Base-by-base conservation (phyloP, 495 filamentous ascomycete species). In the Podospora fimiseda region DNA sequence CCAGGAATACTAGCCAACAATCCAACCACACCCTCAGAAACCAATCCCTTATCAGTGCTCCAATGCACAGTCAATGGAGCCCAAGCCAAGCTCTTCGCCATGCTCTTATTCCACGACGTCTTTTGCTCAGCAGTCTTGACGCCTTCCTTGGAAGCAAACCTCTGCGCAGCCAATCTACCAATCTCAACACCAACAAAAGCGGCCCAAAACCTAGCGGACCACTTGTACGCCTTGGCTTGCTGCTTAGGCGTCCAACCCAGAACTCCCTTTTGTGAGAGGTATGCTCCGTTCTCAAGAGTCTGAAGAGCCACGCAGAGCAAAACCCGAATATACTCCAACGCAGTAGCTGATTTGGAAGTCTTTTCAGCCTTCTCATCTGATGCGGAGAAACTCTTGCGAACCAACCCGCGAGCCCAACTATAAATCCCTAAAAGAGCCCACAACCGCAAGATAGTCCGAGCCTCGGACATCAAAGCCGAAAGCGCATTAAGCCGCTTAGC, bases 151-250 rank as follows among this genome's bases (percentile, higher is more conserved):
- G 56, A 41, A 53, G 59, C 21, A 33, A 61, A 40, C 21, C 69
- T 62, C 66, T 82, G 73, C 7, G 79, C 69, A 58, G 73, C 67
- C 27, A 95, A 69, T 40, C 83, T 72, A 23, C 81, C 78, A 55
- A 90, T 80, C 70, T 95, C 86, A 37, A 93, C 69, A 51, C 77
- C 82, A 24, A 93, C 83, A 70, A 90, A 88, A 14, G 74, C 75
- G 48, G 82, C 82, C 91, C 91, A 96, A 57, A 85, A 86, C 14
- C 90, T 71, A 14, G 76, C 79, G 65, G 88, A 88, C 88, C 87
- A 94, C 30, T 83, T 61, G 68, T 79, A 83, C 65, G 81, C 83
- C 51, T 71, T 72, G 21, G 63, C 73, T 62, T 80, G 73, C 47
- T 68, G 65, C 49, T 74, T 60, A 3, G 79, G 75, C 18, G 75